Conservation (phyloP, 352 stramenopile species). For the Phytophthora idaei region DNA sequence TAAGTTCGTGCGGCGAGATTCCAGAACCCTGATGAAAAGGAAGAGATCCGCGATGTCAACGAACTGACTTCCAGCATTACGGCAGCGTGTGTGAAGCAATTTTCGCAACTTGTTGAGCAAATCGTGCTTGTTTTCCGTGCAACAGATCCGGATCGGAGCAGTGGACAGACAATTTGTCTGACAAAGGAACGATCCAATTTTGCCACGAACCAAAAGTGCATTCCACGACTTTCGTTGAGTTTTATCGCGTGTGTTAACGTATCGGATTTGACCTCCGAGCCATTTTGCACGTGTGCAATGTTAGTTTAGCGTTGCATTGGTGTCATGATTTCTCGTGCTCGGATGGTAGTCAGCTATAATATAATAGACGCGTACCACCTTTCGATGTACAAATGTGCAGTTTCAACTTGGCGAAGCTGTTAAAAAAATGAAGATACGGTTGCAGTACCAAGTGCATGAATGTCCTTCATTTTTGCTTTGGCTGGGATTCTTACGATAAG, state of each 20-base stretch:
- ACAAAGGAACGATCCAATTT: constrained; percentile 1
- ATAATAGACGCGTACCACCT: neutral
- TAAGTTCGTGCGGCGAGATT: constrained; percentile 19
- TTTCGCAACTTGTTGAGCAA: constrained; percentile 1
- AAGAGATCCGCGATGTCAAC: neutral
- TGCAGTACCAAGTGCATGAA: neutral
- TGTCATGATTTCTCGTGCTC: neutral
- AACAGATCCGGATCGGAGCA: constrained; percentile 6
- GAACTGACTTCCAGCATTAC: neutral
- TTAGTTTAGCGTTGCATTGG: neutral
- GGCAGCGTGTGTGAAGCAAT: neutral
- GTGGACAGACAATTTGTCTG: neutral
- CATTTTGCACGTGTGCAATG: constrained; percentile 6
- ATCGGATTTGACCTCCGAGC: neutral
- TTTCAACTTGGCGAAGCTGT: neutral
- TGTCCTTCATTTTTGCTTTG: neutral
- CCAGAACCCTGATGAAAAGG: neutral
- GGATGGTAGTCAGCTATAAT: constrained; percentile 1
- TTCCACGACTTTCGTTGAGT: neutral
- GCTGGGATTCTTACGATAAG: constrained; percentile 11
- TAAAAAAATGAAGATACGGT: constrained; percentile 1
- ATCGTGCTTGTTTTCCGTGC: constrained; percentile 2
- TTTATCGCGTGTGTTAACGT: neutral
- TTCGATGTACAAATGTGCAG: neutral
- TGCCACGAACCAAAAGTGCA: neutral